Conservation (phyloP, 345 rosid species). For the Psidium guajava region DNA sequence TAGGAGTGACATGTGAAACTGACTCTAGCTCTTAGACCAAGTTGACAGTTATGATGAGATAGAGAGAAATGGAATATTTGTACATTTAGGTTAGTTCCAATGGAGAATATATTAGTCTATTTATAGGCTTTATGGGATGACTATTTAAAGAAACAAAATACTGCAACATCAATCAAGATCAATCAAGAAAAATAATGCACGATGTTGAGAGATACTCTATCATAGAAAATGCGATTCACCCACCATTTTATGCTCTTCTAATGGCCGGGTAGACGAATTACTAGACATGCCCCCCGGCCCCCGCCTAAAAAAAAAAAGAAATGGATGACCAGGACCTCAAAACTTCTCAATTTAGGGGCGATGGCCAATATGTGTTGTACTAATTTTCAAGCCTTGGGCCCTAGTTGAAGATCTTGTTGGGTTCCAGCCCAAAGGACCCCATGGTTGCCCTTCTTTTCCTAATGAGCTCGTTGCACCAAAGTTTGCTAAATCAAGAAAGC, state of each 20-base stretch:
- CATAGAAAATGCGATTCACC: not conserved
- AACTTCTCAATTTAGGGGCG: not conserved
- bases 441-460: not conserved
- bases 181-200: not conserved
- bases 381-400: not conserved
- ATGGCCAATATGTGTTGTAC: not conserved
- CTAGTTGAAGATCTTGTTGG: not conserved
- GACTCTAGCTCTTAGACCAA: not conserved
- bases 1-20: too few species aligned
- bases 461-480: not conserved
- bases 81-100: not conserved
- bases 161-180: not conserved
- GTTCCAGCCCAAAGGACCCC: not conserved
- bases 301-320: too few species aligned
- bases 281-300: too few species aligned
- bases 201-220: not conserved
- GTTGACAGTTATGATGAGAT: not conserved
- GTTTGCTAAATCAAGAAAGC: not conserved
- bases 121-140: not conserved
- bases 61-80: not conserved
- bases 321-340: not conserved
- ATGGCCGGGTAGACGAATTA: not conserved
- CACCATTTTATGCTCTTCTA: not conserved
- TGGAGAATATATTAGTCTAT: not conserved
- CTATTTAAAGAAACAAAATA: not conserved